A percentile compares a stretch with the other conserved stretches of the same genome.
phyloP scores from a whole-genome alignment of 176 grass and related monocot species.

The Eleusine indica region DNA sequence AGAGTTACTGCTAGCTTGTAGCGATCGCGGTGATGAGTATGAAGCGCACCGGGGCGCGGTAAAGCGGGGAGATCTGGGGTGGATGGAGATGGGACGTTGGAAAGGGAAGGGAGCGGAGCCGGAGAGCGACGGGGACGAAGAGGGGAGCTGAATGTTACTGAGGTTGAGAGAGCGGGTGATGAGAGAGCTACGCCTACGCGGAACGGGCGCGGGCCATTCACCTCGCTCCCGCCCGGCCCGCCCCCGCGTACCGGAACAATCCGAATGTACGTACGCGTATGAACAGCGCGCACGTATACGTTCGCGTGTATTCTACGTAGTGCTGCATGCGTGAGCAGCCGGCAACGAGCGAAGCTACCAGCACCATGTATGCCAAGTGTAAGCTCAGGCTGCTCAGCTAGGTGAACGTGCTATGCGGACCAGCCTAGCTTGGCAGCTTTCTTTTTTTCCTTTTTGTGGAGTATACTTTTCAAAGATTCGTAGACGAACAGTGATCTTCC shows the following conservation, averaged over 20 bases:
- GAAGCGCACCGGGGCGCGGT: constrained; percentile 38
- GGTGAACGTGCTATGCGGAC: background rate
- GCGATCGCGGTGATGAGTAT: constrained; percentile 17
- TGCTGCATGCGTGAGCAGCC: background rate
- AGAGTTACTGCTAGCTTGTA: background rate
- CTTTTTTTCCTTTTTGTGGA: background rate
- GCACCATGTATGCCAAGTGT: background rate
- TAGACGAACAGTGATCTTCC: background rate
- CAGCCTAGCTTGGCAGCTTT: background rate
- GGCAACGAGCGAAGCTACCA: background rate
- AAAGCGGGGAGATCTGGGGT: constrained; percentile 41
- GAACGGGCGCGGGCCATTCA: background rate
- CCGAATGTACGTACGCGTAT: background rate
- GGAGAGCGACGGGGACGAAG: constrained; percentile 55
- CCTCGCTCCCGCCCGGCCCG: too few species aligned
- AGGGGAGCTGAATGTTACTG: constrained; percentile 49
- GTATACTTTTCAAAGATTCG: background rate
- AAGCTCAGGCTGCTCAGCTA: background rate
- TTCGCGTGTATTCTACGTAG: constrained; percentile 23
- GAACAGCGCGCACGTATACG: background rate
- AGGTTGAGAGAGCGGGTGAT: constrained; percentile 18
- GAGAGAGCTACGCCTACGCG: constrained; percentile 11
- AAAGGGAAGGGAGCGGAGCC: constrained; percentile 47
- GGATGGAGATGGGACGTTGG: constrained; percentile 55
- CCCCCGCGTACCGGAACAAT: background rate